Base-by-base conservation (phyloP, 371 early-diverging fungal species). In the Batkoa obscura region DNA sequence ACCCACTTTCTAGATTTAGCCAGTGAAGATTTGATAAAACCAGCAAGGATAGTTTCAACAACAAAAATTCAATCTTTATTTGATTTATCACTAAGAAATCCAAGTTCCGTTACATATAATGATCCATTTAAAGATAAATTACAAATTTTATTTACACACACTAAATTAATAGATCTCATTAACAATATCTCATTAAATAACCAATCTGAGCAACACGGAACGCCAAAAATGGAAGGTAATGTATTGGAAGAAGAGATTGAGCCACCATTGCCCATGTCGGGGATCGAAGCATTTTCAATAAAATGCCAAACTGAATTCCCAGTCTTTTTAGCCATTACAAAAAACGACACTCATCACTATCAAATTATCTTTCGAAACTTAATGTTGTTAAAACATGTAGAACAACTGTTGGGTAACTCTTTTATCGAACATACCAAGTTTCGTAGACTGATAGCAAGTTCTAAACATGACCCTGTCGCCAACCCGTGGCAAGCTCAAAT, bases 1-100 rank as follows among this genome's bases (percentile, higher is more conserved):
- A 86, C 85, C 0, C 91, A 90, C 52, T 96, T 96, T 62, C 65
- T 96, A 42, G 94, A 94, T 63, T 66, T 90, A 32, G 89, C 90
- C 3, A 71, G 73, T 43, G 68, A 66, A 2, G 87, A 86, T 62
- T 63, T 94, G 35, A 69, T 68, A 31, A 77, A 79, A 46, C 83
- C 87, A 3, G 65, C 73, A 2, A 61, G 66, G 10, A 78, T 84
- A 12, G 81, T 90, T 23, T 72, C 83, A 0, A 58, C 82, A 6
- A 73, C 77, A 2, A 76, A 84, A 23, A 68, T 94, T 4, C 86
- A 84, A 61, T 83, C 87, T 0, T 67, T 90, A 10, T 72, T 94
- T 64, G 97, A 96, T 58, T 68, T 92, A 1, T 84, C 84, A 0
- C 65, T 93, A 12, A 82, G 90, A 10, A 90, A 86, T 56, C 84